Evolutionary conservation across 2,329 filamentous ascomycete species (phyloP).

Genomic region (Fusarium odoratissimum): DNA sequence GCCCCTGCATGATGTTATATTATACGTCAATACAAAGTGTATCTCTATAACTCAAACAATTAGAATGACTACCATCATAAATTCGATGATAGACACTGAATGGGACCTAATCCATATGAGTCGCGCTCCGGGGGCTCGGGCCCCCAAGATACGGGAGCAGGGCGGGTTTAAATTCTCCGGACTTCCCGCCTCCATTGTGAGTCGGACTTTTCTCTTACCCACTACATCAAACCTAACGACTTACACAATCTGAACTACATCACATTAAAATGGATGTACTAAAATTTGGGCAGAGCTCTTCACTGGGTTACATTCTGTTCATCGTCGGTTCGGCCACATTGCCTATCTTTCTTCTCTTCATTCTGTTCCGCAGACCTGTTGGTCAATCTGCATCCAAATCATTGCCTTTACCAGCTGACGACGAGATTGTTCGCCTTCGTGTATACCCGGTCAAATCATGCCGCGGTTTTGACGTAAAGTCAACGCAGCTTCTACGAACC

Average conservation of each 20-base stretch:
- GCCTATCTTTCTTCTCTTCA: conserved; percentile 15
- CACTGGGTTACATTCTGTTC: conserved; percentile 3
- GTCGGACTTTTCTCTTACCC: neutral
- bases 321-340: neutral
- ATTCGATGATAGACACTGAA: neutral
- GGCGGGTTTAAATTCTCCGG: conserved; percentile 6
- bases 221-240: neutral
- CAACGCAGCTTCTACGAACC: conserved; percentile 62
- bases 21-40: neutral
- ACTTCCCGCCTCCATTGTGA: neutral
- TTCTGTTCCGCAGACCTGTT: conserved; percentile 2
- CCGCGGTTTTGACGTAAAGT: conserved; percentile 67
- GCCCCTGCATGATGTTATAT: neutral
- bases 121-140: neutral
- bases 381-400: neutral
- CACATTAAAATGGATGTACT: conserved; percentile 3
- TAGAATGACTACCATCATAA: neutral
- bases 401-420: conserved; percentile 21
- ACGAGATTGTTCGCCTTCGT: conserved; percentile 54
- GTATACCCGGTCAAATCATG: conserved; percentile 76
- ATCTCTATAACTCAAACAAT: neutral
- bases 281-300: neutral
- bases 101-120: neutral
- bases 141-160: neutral
- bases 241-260: neutral